Percentiles rank a stretch among this genome's conserved stretches.
Conservation (phyloP, 257 asterid species). For the Solanum sparsipilum region DNA sequence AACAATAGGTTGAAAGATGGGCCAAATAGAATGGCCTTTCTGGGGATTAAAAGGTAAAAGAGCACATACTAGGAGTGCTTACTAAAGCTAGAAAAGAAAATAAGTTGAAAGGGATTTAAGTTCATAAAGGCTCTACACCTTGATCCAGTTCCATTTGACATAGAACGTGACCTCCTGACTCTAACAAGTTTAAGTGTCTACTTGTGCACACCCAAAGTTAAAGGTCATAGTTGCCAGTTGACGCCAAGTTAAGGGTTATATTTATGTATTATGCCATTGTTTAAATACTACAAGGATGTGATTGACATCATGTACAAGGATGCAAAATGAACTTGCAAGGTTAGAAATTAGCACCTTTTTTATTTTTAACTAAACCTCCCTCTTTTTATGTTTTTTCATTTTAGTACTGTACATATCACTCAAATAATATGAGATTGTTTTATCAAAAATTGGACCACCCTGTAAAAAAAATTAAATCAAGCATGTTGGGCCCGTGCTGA, state of each 20-base stretch:
- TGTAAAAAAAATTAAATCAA: no score
- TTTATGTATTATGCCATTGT: no score
- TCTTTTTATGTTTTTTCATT: not conserved
- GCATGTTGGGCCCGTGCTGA: no score
- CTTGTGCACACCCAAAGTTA: no score
- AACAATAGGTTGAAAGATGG: conserved; percentile 60
- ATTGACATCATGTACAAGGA: no score
- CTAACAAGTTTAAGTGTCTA: conserved; percentile 23
- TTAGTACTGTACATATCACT: not conserved
- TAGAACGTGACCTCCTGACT: conserved; percentile 85
- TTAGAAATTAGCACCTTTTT: not conserved
- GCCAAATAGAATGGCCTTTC: conserved; percentile 48
- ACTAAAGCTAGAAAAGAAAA: conserved; percentile 54
- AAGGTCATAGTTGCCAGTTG: no score
- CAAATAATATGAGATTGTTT: not conserved
- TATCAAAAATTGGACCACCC: not conserved
- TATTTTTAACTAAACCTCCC: not conserved
- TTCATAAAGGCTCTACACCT: conserved; percentile 71
- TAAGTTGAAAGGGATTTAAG: conserved; percentile 90
- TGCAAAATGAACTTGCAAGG: not conserved
- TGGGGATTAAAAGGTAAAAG: conserved; percentile 58
- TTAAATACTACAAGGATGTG: no score
- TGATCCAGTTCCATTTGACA: conserved; percentile 85
- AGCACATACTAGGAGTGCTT: conserved; percentile 57
- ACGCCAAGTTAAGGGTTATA: no score